phyloP scores from a whole-genome alignment of 108 stramenopile species.

The Seminavis robusta region DNA sequence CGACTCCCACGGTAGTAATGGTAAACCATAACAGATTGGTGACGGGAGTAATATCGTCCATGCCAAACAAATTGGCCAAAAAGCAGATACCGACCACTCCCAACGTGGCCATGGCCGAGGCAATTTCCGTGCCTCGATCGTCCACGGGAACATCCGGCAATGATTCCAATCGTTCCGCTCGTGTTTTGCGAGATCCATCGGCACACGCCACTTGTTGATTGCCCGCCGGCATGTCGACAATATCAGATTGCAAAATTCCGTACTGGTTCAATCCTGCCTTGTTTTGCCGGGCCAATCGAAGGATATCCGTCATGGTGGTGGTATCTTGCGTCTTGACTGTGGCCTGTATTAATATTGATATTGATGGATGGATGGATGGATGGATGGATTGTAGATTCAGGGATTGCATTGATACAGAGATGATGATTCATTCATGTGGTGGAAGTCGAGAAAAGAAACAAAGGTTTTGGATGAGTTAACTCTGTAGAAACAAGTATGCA shows the following conservation, averaged over 20 bases:
- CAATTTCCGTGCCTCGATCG: constrained; percentile 77
- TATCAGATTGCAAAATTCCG: constrained; percentile 51
- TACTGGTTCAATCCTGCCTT: constrained; percentile 58
- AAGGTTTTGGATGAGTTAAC: no score
- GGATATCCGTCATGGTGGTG: constrained; percentile 51
- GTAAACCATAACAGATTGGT: constrained; percentile 47
- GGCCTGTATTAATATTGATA: no score
- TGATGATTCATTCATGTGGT: no score
- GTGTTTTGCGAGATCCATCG: constrained; percentile 40
- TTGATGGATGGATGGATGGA: not conserved
- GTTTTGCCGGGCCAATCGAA: constrained; percentile 40
- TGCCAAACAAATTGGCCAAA: constrained; percentile 56
- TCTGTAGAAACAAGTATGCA: no score
- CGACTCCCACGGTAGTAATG: constrained; percentile 47
- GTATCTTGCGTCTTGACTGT: constrained; percentile 70
- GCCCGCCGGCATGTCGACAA: constrained; percentile 48
- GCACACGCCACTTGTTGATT: constrained; percentile 27
- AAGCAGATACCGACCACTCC: constrained; percentile 64
- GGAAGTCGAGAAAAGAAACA: no score
- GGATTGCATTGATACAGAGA: not conserved
- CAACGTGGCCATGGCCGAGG: constrained; percentile 58
- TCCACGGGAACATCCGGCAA: constrained; percentile 73
- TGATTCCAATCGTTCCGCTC: constrained; percentile 40
- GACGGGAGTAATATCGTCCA: constrained; percentile 52
- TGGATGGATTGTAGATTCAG: not conserved